Evolutionary conservation across 441 rosid genomes (phyloP).

Genomic region (Viola pubescens): DNA sequence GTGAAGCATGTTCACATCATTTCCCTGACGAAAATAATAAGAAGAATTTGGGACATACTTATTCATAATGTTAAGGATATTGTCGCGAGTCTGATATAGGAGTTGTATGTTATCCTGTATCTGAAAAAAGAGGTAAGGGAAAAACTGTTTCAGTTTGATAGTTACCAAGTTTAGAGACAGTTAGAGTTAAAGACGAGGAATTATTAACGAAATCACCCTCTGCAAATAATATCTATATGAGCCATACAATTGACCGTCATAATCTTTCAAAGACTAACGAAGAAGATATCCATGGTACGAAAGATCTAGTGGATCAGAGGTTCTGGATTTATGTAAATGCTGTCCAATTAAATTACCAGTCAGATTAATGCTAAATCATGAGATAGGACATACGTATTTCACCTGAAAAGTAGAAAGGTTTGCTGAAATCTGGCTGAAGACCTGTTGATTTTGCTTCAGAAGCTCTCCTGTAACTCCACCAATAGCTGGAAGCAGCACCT

Average conservation of each 20-base stretch:
- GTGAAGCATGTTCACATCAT: not conserved
- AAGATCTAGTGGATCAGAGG: not conserved
- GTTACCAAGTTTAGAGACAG: not conserved
- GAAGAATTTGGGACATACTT: slow-evolving; percentile 31
- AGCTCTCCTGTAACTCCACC: slow-evolving; percentile 47
- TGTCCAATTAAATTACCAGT: slow-evolving; percentile 6
- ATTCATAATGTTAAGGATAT: slow-evolving; percentile 33
- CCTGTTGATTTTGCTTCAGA: slow-evolving; percentile 46
- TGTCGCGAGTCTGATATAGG: slow-evolving; percentile 33
- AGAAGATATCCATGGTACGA: not conserved
- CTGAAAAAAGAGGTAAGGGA: slow-evolving; percentile 25
- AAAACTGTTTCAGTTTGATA: slow-evolving; percentile 5
- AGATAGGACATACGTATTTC: slow-evolving; percentile 14
- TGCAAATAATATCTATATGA: too few species aligned
- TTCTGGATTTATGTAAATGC: not conserved
- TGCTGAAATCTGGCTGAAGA: slow-evolving; percentile 40
- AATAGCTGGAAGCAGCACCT: slow-evolving; percentile 33
- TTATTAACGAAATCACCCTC: too few species aligned
- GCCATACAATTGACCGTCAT: too few species aligned
- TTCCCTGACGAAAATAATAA: not conserved
- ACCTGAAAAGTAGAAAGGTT: slow-evolving; percentile 51
- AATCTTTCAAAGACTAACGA: not conserved
- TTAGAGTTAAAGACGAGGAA: too few species aligned
- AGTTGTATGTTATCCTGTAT: slow-evolving; percentile 37
- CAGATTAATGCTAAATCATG: not conserved